Base-by-base conservation (phyloP, 2,329 filamentous ascomycete species). In the Volutella citrinella region DNA sequence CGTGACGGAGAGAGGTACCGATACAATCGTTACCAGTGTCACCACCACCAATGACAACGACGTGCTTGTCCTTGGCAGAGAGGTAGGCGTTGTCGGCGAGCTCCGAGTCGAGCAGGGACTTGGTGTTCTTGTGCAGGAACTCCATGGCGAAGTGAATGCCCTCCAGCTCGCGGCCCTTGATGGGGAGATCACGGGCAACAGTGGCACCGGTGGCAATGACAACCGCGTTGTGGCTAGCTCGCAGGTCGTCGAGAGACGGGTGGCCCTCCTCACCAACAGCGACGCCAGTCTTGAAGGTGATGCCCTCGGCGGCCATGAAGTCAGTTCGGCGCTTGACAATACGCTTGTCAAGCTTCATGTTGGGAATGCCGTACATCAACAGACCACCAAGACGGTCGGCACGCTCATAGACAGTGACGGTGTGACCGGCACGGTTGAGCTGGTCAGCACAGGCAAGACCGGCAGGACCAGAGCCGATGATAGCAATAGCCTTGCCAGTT, bases 261-360 rank as follows among this genome's bases (percentile, higher is more conserved):
- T 65, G 51, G 31, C 82, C 74, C 30, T 84, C 80, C 45, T 93
- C 83, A 27, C 90, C 91, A 51, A 97, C 76, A 21, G 81, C 69
- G 35, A 87, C 80, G 42, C 82, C 80, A 19, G 86, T 85, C 65
- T 87, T 80, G 68, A 95, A 95, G 32, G 76, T 74, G 57, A 96
- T 69, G 30, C 91, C 91, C 66, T 96, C 91, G 5, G 82, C 78
- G 34, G 85, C 87, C 87, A 96, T 91, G 65, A 97, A 89, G 65
- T 96, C 87, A 30, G 93, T 89, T 62, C 91, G 86, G 32, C 91
- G 86, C 74, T 96, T 91, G 41, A 97, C 91, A 45, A 96, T 82
- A 59, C 88, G 88, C 77, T 97, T 97, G 71, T 97, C 91, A 25
- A 97, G 84, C 74, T 97, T 97, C 91, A 97, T 97, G 74, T 97